These are phyloP conservation scores for Trichoderma simmonsii DNA, from an alignment of 2,329 filamentous ascomycete genomes.

Conservation along the genomic window DNA sequence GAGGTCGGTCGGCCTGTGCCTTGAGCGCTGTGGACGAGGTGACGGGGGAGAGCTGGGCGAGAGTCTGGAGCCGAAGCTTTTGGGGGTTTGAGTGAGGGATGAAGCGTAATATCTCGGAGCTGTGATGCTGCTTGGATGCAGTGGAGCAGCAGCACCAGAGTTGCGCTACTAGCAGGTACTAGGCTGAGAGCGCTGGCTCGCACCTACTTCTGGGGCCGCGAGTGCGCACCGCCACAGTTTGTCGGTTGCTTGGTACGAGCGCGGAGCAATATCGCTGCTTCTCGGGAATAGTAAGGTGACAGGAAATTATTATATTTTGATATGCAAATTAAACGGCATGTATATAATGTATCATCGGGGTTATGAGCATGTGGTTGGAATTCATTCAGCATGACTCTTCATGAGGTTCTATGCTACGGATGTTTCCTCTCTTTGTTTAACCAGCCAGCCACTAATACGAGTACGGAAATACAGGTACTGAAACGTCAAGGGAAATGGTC, in stretches of 20 bases:
- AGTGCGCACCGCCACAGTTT: constrained; percentile 15
- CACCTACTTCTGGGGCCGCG: constrained; percentile 15
- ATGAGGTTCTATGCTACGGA: not conserved
- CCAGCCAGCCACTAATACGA: not conserved
- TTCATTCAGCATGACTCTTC: not conserved
- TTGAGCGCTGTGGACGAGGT: not conserved
- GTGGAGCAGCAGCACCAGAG: constrained; percentile 2
- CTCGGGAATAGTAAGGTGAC: not conserved
- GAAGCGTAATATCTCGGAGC: constrained; percentile 16
- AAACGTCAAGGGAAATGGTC: not conserved
- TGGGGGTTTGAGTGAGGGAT: not conserved
- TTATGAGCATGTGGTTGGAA: not conserved
- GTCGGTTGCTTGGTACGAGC: not conserved
- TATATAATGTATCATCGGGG: too few species aligned
- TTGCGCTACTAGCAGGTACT: not conserved
- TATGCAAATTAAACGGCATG: not conserved
- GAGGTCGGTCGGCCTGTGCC: not conserved
- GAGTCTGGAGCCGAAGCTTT: not conserved
- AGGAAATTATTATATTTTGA: not conserved
- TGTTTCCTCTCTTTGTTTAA: not conserved
- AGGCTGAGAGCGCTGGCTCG: constrained; percentile 3
- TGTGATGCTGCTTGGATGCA: constrained; percentile 11
- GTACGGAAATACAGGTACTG: not conserved
- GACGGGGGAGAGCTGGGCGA: not conserved
- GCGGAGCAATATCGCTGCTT: not conserved